Evolutionary conservation across 2,329 filamentous ascomycete species (phyloP), one percentile per base, ranked within the genome.

Genomic region (Exserohilum turcica): DNA sequence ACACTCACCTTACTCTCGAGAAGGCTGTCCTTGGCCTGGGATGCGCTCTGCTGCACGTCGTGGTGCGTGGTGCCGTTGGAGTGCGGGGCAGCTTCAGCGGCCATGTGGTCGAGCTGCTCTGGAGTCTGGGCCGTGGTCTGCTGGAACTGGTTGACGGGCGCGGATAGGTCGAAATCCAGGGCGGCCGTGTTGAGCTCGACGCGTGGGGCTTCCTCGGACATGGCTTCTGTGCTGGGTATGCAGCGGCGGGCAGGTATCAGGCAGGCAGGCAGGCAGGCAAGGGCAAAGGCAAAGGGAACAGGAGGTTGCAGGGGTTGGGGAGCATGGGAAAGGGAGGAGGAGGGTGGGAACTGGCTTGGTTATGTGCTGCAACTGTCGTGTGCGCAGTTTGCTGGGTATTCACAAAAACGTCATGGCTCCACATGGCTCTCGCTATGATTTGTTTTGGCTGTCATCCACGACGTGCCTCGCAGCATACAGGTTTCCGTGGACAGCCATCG

Each of bases 1-100:
- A 57, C 57, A 72, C 77, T 54, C 68, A 79, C 77, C 77, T 78
- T 68, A 79, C 77, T 73, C 63, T 72, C 70, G 43, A 75, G 43
- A 52, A 77, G 62, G 55, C 64, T 67, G 67, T 74, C 69, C 65
- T 75, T 74, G 46, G 69, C 60, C 53, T 67, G 67, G 60, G 68
- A 61, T 31, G 67, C 61, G 50, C 64, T 65, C 51, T 59, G 52
- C 39, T 60, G 60, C 61, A 61, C 54, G 36, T 45, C 52, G 31
- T 56, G 54, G 44, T 57, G 57, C 18, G 60, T 54, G 44, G 43
- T 57, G 59, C 63, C 62, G 64, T 64, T 70, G 31, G 61, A 43
- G 21, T 59, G 57, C 39, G 59, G 48, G 19, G 57, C 29, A 15
- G 57, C 33, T 35, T 46, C 50, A 28, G 44, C 59, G 58, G 63